phyloP scores from a whole-genome alignment of 1,284 basidiomycete genomes.

The Trichosporon faecale region DNA sequence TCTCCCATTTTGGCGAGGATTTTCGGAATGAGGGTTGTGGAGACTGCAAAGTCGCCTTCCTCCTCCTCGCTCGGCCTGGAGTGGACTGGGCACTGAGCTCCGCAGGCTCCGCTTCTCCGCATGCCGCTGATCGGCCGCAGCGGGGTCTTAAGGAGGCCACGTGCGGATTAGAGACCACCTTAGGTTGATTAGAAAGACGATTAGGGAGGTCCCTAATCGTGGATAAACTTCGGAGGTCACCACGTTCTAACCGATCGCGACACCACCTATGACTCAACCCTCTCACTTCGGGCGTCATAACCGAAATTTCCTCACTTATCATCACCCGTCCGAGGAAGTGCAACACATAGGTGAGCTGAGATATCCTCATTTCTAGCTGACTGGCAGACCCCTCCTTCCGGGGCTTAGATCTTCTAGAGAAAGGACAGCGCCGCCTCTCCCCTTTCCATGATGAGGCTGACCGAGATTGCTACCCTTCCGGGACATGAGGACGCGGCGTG shows the following conservation, averaged over 20 bases:
- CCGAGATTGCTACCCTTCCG: slow-evolving; percentile 35
- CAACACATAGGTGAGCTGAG: background rate
- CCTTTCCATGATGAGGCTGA: slow-evolving; percentile 32
- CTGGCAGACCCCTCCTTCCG: background rate
- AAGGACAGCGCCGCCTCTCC: background rate
- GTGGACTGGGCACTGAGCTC: background rate
- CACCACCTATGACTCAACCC: background rate
- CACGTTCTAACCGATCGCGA: background rate
- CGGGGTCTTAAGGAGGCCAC: background rate
- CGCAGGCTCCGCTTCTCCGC: background rate
- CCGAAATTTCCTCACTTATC: background rate
- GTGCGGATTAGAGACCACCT: background rate
- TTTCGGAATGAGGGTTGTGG: background rate
- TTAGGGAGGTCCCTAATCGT: background rate
- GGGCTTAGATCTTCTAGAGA: slow-evolving; percentile 3
- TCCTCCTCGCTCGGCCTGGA: background rate
- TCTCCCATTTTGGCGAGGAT: slow-evolving; percentile 13
- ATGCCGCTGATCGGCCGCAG: background rate
- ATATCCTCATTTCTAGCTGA: background rate
- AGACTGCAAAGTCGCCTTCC: background rate
- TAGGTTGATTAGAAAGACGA: background rate
- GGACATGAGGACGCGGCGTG: slow-evolving; percentile 86
- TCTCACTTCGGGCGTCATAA: background rate
- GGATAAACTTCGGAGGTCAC: background rate
- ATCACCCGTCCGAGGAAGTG: background rate